Conservation (phyloP, 495 filamentous ascomycete genomes). For the Penicillium psychrofluorescens region DNA sequence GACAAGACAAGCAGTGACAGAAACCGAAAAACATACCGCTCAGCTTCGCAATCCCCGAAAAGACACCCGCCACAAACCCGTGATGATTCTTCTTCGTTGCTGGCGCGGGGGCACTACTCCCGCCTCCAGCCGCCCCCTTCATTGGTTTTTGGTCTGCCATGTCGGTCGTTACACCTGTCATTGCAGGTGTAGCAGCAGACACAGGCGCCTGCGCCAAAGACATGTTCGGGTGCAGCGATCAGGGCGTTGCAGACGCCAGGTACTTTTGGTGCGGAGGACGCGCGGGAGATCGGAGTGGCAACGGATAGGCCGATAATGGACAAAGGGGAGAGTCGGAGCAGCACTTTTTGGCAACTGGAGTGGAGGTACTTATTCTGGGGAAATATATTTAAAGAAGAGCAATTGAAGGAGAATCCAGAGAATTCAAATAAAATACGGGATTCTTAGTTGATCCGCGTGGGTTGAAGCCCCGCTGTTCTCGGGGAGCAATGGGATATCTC, state of each 20-base stretch:
- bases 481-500: conserved; percentile 27
- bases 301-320: neutral
- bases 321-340: neutral
- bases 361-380: too few species aligned
- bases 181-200: conserved; percentile 1
- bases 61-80: conserved; percentile 90
- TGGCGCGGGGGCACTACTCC: conserved; percentile 7
- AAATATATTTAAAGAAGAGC: neutral
- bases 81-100: conserved; percentile 55
- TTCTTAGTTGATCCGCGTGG: conserved; percentile 5
- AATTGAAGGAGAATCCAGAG: conserved; percentile 9
- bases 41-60: conserved; percentile 87
- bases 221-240: conserved; percentile 8
- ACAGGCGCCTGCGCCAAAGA: conserved; percentile 21
- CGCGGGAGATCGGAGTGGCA: neutral
- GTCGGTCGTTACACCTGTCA: neutral
- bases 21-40: conserved; percentile 50
- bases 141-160: conserved; percentile 8
- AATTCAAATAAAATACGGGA: conserved; percentile 5
- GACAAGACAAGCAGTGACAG: neutral
- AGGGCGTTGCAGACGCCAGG: neutral
- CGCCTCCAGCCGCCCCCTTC: conserved; percentile 1
- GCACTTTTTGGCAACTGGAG: too few species aligned
- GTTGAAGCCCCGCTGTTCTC: conserved; percentile 23
- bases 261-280: conserved; percentile 1